Evolutionary conservation across 176 grass and related monocot species (phyloP), one percentile per base, ranked within the genome.

Genomic region (Cenchrus fungigraminus): DNA sequence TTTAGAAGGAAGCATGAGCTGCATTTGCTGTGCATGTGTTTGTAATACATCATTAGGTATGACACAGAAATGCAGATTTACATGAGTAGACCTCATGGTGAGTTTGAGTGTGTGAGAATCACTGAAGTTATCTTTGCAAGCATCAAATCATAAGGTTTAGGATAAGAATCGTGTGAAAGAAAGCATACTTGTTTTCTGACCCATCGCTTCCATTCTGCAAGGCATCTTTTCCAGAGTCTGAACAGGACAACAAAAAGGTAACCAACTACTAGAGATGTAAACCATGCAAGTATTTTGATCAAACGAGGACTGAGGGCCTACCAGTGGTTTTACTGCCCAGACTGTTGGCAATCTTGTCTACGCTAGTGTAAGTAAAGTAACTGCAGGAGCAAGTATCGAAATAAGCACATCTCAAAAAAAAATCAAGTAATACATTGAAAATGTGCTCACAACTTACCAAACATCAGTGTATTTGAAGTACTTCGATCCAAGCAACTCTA

Each of bases 291-390:
- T 74, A 44, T 74, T 70, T 31, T 47, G 16, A 44, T 28, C 34
- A 69, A 82, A 45, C 29, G 3, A 58, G 61, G 29, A 58, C 40
- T 44, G 37, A 68, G 60, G 58, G 0, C 82, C 68, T 86, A 93
- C 91, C 87, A n/a, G 65, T 83, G 76, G 42, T 71, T 89, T 67
- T 89, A 89, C 71, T 80, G 37, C 82, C 86, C 32, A 97, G 71
- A 73, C 42, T 87, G 78, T 76, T 92, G 22, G 87, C 68, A 42
- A 98, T 92, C 90, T 95, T 95, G 63, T 98, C 93, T 72, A 98
- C 84, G 85, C 87, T 93, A 80, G 76, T 95, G 86, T 93, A 98
- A 63, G 93, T 95, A 77, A 93, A 95, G 81, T 87, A 98, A 86
- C 95, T 98, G 81, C 87, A 93, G 3, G 19, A 80, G 29, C 10